Evolutionary conservation across 371 early-diverging fungal genomes (phyloP).

Genomic region (Lichtheimia corymbifera): DNA sequence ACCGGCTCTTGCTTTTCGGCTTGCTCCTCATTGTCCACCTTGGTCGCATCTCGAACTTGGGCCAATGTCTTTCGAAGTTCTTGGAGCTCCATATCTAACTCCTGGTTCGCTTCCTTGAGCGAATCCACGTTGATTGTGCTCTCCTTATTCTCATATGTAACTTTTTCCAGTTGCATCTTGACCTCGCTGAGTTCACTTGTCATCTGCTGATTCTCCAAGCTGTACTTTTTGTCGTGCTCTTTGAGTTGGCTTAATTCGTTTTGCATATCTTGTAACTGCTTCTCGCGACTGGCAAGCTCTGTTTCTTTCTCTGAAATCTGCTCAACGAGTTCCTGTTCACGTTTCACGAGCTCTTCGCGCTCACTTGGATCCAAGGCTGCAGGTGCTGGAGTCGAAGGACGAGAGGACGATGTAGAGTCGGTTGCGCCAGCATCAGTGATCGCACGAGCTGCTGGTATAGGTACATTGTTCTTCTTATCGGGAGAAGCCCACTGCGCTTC

Average conservation of each 20-base stretch:
- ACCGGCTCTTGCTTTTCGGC: slow-evolving; percentile 83
- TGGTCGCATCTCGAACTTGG: slow-evolving; percentile 63
- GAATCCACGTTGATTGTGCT: slow-evolving; percentile 78
- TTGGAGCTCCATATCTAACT: slow-evolving; percentile 67
- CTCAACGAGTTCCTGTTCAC: slow-evolving; percentile 92
- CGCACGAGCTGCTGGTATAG: slow-evolving; percentile 49
- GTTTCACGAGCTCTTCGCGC: slow-evolving; percentile 85
- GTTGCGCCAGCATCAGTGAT: not conserved
- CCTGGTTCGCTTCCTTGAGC: slow-evolving; percentile 79
- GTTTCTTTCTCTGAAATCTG: slow-evolving; percentile 84
- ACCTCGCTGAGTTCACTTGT: slow-evolving; percentile 68
- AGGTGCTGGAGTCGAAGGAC: slow-evolving; percentile 77
- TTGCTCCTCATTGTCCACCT: slow-evolving; percentile 45
- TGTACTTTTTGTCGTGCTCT: slow-evolving; percentile 53
- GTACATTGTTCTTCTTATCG: slow-evolving; percentile 58
- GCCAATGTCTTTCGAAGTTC: slow-evolving; percentile 62
- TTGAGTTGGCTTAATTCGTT: slow-evolving; percentile 69
- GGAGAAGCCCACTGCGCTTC: slow-evolving; percentile 71
- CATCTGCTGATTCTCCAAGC: slow-evolving; percentile 73
- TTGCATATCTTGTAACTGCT: slow-evolving; percentile 52
- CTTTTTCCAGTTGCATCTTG: slow-evolving; percentile 81
- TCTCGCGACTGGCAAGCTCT: slow-evolving; percentile 56
- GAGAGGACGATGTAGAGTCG: slow-evolving; percentile 12
- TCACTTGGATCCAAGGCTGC: slow-evolving; percentile 77
- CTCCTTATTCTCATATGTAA: slow-evolving; percentile 85